Evolutionary conservation across 2,329 filamentous ascomycete genomes (phyloP), one percentile per base, ranked within the genome.

Genomic region (Pseudogymnoascus sp.): DNA sequence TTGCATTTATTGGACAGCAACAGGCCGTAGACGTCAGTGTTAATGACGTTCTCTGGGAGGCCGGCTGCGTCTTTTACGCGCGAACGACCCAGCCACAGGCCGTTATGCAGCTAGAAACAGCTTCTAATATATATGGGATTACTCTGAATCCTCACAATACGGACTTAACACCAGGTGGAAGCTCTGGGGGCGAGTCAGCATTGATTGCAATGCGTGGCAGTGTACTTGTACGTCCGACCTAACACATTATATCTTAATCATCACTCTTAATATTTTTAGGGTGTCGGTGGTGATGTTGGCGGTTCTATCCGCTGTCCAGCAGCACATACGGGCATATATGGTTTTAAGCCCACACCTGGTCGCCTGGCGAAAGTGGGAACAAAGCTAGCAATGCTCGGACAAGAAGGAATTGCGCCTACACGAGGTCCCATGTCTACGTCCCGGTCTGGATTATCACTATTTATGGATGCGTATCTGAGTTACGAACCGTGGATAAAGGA

Each of bases 381-480:
- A 59, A 60, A 61, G 10, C 68, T 68, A 2, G 67, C 67, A 3
- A 70, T 69, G 64, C 50, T 33, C n/a, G 71, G 69, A 2, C 53
- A 67, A 26, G 71, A 74, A 44, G 67, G 69, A 9, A 77, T 86
- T 31, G 69, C 82, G 13, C 73, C 76, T 0, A 78, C 81, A 0
- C 74, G 83, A 7, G 84, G 84, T 0, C 83, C 83, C 0, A 67
- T 87, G 21, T 81, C 78, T 2, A 83, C 81, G 1, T 80, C 77
- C 61, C 71, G 84, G 8, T 77, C 78, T 60, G 83, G 81, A 0
- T 68, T 78, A 53, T 73, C 74, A 38, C 63, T 80, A 0, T 79
- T 80, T 64, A 75, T 77, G 63, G 77, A 77, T 57, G 72, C 74
- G 0, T 64, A 79, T 17, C 67, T 78, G 57, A 71, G 71, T 61